phyloP scores from a whole-genome alignment of 2,329 filamentous ascomycete species.

The Xylaria sp. region DNA sequence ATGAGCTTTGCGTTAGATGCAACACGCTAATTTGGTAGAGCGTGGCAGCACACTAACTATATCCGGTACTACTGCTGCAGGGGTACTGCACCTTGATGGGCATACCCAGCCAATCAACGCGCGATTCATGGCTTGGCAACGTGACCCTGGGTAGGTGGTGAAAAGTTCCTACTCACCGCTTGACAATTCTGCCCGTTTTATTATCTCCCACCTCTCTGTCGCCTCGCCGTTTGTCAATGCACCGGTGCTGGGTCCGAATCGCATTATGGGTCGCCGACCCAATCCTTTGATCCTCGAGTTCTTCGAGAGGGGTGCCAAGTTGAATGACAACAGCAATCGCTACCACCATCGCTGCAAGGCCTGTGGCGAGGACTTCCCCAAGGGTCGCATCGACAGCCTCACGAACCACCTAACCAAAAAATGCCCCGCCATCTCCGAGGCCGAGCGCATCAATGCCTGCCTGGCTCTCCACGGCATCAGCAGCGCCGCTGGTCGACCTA shows the following conservation, averaged over 20 bases:
- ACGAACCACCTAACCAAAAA: constrained; percentile 85
- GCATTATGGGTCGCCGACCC: constrained; percentile 81
- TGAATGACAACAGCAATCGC: constrained; percentile 89
- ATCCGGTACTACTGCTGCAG: too few relatives aligned
- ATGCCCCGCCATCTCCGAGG: constrained; percentile 80
- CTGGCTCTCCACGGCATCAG: constrained; percentile 77
- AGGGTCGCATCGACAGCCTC: constrained; percentile 86
- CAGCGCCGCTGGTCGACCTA: constrained; percentile 48
- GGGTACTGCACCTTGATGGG: too few relatives aligned
- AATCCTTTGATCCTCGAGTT: constrained; percentile 88
- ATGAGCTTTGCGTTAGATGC: too few relatives aligned
- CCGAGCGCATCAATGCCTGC: constrained; percentile 79
- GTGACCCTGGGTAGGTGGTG: constrained; percentile 36
- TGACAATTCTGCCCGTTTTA: constrained; percentile 49
- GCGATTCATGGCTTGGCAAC: not conserved
- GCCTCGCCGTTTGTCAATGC: constrained; percentile 14
- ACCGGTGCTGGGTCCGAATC: constrained; percentile 32
- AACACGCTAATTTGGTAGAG: too few relatives aligned
- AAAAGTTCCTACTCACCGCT: constrained; percentile 47
- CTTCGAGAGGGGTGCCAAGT: constrained; percentile 86
- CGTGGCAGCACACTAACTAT: too few relatives aligned
- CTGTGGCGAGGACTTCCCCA: constrained; percentile 89
- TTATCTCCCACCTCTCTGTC: constrained; percentile 40
- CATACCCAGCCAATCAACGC: not conserved
- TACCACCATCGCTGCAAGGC: constrained; percentile 92